phyloP scores from a whole-genome alignment of 2,329 filamentous ascomycete species.

The Arthroderma uncinatum region DNA sequence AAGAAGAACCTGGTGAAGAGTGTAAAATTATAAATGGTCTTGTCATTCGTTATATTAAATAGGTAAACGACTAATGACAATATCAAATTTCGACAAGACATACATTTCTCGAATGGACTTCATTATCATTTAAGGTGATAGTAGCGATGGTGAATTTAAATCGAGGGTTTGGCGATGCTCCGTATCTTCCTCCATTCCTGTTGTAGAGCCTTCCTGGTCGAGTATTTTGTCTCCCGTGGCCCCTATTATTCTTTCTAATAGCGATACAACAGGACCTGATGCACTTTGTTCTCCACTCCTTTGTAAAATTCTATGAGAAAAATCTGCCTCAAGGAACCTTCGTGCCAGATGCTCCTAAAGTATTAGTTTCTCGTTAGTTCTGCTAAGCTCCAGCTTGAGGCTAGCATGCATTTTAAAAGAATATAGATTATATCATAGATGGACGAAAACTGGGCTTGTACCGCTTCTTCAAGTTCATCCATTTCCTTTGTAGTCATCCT shows the following conservation, averaged over 20 bases:
- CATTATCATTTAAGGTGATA: not conserved
- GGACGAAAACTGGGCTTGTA: constrained; percentile 20
- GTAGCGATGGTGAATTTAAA: not conserved
- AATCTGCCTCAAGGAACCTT: constrained; percentile 42
- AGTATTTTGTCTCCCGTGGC: too few species aligned
- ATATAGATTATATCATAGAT: not conserved
- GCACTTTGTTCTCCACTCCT: not conserved
- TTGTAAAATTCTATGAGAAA: constrained; percentile 16
- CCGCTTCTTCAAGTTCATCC: constrained; percentile 56
- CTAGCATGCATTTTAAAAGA: too few species aligned
- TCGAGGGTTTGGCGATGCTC: not conserved
- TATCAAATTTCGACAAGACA: not conserved
- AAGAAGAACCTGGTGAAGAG: constrained; percentile 89
- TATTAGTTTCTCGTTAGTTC: not conserved
- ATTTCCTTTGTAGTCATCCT: constrained; percentile 54
- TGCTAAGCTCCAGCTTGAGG: too few species aligned
- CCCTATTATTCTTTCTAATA: not conserved
- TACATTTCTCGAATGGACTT: not conserved
- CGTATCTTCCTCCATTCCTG: not conserved
- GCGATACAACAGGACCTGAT: not conserved
- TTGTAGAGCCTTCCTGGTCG: not conserved
- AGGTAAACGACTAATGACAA: not conserved
- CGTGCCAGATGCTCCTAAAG: constrained; percentile 45
- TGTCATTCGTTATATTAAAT: not conserved
- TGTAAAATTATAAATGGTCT: constrained; percentile 60